These are phyloP conservation scores for Ciborinia camelliae DNA, from an alignment of 2,329 filamentous ascomycete genomes.

Conservation along the genomic window DNA sequence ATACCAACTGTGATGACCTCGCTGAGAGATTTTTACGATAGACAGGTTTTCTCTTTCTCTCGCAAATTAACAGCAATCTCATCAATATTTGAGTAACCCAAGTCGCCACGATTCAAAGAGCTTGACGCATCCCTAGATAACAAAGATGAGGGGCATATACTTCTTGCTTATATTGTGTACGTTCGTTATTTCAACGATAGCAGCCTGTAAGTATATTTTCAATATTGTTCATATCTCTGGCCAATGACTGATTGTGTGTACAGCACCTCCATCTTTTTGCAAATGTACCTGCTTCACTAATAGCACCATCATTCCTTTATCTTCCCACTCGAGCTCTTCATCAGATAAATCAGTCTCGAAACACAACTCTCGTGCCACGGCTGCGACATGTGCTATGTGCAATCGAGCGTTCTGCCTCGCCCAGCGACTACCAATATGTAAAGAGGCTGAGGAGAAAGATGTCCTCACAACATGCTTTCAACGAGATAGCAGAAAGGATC, in stretches of 20 bases:
- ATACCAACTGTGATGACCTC: neutral
- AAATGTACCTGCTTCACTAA: conserved; percentile 70
- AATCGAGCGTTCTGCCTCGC: conserved; percentile 62
- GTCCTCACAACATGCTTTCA: conserved; percentile 63
- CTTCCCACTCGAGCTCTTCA: conserved; percentile 32
- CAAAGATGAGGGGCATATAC: conserved; percentile 12
- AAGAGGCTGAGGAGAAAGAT: conserved; percentile 58
- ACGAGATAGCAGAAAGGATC: conserved; percentile 64
- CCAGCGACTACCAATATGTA: conserved; percentile 60
- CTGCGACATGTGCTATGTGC: conserved; percentile 56
- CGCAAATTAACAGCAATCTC: neutral
- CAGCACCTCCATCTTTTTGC: conserved; percentile 62
- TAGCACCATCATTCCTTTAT: conserved; percentile 63
- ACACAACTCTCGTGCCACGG: conserved; percentile 36
- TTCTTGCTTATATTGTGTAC: conserved; percentile 17
- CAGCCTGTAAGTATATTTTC: conserved; percentile 30
- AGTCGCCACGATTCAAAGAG: neutral
- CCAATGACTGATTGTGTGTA: conserved; percentile 33
- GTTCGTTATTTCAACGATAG: conserved; percentile 30
- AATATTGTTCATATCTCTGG: neutral
- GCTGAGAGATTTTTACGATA: neutral
- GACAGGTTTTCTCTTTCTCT: neutral
- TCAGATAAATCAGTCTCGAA: conserved; percentile 24
- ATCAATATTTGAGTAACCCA: neutral
- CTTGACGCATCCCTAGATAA: conserved; percentile 1